These are phyloP conservation scores for Tolypocladium album DNA, from an alignment of 2,329 filamentous ascomycete genomes.

Conservation along the genomic window DNA sequence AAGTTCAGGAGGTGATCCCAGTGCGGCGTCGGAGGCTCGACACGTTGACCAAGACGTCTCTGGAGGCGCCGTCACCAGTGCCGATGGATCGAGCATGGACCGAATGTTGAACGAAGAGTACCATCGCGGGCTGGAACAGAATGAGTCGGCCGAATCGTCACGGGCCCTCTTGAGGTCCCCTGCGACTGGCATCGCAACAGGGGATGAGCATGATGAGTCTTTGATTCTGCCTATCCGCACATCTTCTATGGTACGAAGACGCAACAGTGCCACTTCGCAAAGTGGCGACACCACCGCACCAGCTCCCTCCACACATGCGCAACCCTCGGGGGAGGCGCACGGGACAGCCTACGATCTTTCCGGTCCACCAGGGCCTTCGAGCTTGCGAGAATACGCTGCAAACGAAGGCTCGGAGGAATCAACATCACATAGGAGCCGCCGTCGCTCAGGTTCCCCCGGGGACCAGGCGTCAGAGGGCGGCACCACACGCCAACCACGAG, in stretches of 20 bases:
- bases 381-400: not conserved
- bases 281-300: not conserved
- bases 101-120: not conserved
- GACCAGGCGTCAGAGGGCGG: not conserved
- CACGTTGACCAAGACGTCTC: not conserved
- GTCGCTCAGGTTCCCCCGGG: not conserved
- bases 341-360: not conserved
- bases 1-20: conserved; percentile 3
- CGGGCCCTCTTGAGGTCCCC: not conserved
- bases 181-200: not conserved
- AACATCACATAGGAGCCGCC: not conserved
- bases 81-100: not conserved
- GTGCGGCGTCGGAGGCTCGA: not conserved
- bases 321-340: not conserved
- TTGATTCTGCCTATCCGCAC: conserved; percentile 6
- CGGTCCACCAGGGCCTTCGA: not conserved
- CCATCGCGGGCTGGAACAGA: not conserved
- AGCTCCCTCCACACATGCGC: not conserved
- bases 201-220: not conserved
- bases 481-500: not conserved
- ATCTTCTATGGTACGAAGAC: conserved; percentile 4
- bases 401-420: not conserved
- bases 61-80: not conserved
- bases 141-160: not conserved
- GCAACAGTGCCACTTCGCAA: not conserved